Evolutionary conservation across 306 rosid species (phyloP).

Genomic region (Cucumis cinereus): DNA sequence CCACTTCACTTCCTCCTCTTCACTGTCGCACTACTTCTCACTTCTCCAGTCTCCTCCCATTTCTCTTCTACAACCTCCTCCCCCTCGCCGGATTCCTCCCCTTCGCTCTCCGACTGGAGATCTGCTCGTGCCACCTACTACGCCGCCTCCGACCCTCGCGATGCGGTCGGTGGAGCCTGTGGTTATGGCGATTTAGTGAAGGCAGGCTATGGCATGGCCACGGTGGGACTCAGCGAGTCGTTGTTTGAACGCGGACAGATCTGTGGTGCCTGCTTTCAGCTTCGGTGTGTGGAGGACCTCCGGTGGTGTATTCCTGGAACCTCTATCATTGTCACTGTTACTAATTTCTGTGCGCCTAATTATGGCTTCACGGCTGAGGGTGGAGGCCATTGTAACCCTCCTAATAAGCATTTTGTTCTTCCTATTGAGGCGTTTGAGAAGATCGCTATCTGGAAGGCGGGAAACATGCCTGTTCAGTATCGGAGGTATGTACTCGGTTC

Average conservation of each 20-base stretch:
- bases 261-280: slow-evolving; percentile 94
- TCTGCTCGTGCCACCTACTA: slow-evolving; percentile 88
- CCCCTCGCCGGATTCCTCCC: slow-evolving; percentile 10
- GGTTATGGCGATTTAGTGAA: slow-evolving; percentile 74
- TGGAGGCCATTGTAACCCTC: slow-evolving; percentile 86
- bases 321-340: slow-evolving; percentile 71
- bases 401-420: slow-evolving; percentile 73
- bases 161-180: slow-evolving; percentile 81
- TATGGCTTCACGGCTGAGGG: slow-evolving; percentile 73
- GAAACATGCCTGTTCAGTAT: slow-evolving; percentile 86
- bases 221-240: slow-evolving; percentile 74
- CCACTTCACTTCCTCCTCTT: slow-evolving; percentile 18
- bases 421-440: slow-evolving; percentile 93
- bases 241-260: slow-evolving; percentile 83
- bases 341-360: slow-evolving; percentile 87
- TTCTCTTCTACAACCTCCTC: slow-evolving; percentile 11
- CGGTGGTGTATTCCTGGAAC: slow-evolving; percentile 90
- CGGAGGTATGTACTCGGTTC: slow-evolving; percentile 37
- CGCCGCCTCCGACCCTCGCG: slow-evolving; percentile 80
- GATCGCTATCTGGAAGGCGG: slow-evolving; percentile 97
- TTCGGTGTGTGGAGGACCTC: slow-evolving; percentile 69
- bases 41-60: slow-evolving; percentile 35
- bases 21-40: slow-evolving; percentile 13
- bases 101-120: slow-evolving; percentile 51
- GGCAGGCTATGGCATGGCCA: slow-evolving; percentile 71